phyloP scores from a whole-genome alignment of 2,329 filamentous ascomycete species.

The Penicillium sp. region DNA sequence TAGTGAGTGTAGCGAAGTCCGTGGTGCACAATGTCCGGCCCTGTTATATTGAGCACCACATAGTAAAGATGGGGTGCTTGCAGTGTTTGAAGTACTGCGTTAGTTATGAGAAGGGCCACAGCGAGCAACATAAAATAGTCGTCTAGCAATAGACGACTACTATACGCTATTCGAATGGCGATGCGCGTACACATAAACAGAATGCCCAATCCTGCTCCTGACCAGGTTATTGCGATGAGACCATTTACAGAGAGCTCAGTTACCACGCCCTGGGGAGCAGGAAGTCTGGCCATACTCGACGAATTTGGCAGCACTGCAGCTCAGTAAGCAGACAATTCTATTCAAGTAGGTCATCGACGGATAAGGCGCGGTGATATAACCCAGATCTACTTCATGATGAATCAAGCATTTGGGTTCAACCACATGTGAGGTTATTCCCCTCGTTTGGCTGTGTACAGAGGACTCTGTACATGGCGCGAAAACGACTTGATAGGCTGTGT shows the following conservation, averaged over 20 bases:
- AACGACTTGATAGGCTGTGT: background rate
- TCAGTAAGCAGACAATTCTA: background rate
- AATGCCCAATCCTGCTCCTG: conserved; percentile 17
- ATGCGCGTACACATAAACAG: conserved; percentile 16
- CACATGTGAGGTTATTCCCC: background rate
- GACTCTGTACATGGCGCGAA: background rate
- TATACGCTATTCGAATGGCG: conserved; percentile 14
- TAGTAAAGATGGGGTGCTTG: conserved; percentile 24
- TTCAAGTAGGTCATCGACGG: background rate
- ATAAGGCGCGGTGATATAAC: background rate
- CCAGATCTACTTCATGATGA: background rate
- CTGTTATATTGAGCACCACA: conserved; percentile 9
- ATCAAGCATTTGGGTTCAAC: background rate
- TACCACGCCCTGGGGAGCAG: conserved; percentile 9
- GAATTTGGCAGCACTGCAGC: background rate
- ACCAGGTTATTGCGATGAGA: conserved; percentile 21
- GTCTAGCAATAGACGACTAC: conserved; percentile 18
- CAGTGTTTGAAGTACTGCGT: conserved; percentile 21
- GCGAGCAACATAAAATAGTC: conserved; percentile 22
- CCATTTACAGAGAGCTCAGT: conserved; percentile 14
- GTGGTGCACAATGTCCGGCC: conserved; percentile 15
- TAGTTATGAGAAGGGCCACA: conserved; percentile 15
- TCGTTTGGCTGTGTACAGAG: background rate
- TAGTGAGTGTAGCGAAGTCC: conserved; percentile 14
- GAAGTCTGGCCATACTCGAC: background rate